Conservation (phyloP, 202 grass and related monocot species). For the Musa balbisiana region DNA sequence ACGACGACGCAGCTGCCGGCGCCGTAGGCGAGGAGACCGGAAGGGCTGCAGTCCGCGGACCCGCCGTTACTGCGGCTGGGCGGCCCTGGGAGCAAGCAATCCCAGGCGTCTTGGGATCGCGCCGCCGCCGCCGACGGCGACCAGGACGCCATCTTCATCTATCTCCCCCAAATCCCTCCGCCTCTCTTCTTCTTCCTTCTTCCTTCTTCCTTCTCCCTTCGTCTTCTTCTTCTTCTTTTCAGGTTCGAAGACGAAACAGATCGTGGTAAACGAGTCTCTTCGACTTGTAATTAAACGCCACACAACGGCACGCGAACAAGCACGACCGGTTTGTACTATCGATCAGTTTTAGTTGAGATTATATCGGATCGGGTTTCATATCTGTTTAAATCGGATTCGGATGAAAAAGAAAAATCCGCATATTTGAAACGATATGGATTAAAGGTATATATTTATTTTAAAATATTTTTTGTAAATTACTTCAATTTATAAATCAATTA, state of each 20-base stretch:
- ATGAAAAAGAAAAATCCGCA: no score
- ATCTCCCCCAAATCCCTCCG: not conserved
- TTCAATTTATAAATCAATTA: no score
- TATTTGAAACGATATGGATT: no score
- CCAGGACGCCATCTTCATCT: not conserved
- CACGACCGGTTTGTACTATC: no score
- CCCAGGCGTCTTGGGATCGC: slow-evolving; percentile 14
- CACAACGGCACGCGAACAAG: no score
- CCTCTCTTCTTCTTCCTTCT: not conserved
- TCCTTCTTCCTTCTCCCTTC: not conserved
- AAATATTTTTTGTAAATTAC: no score
- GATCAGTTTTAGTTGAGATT: no score
- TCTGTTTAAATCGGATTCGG: no score
- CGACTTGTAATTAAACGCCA: not conserved
- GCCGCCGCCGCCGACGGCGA: not conserved
- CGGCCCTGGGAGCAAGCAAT: slow-evolving; percentile 61
- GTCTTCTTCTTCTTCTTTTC: not conserved
- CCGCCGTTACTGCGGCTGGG: slow-evolving; percentile 73
- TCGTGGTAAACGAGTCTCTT: not conserved
- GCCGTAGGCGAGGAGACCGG: slow-evolving; percentile 78
- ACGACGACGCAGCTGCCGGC: slow-evolving; percentile 88
- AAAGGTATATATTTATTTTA: no score
- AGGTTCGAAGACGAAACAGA: not conserved
- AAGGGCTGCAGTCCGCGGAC: slow-evolving; percentile 67
- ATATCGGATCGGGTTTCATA: no score